Conservation (phyloP, 768 basidiomycete genomes). For the Mycena galericulata region DNA sequence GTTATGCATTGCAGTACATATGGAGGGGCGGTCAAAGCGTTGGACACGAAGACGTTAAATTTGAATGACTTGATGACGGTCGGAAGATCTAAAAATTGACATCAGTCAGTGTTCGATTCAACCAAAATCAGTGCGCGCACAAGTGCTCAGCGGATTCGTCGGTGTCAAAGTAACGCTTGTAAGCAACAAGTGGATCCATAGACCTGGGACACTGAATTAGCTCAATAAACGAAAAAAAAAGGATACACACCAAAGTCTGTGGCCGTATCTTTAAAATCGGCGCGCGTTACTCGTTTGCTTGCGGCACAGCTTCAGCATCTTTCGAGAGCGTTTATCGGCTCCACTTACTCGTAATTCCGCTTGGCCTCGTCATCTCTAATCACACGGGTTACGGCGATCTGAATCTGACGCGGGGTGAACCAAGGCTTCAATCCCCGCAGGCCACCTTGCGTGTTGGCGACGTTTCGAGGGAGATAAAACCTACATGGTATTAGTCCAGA, state of each 20-base stretch:
- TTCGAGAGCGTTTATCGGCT: background rate
- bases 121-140: constrained; percentile 36
- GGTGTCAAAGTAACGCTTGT: constrained; percentile 51
- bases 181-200: constrained; percentile 52
- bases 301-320: background rate
- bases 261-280: constrained; percentile 51
- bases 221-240: too few relatives aligned
- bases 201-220: background rate
- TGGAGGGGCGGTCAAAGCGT: constrained; percentile 53
- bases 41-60: constrained; percentile 51
- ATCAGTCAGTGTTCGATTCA: background rate
- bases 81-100: constrained; percentile 46
- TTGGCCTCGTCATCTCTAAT: constrained; percentile 54
- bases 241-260: constrained; percentile 46
- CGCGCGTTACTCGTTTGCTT: constrained; percentile 48
- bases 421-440: constrained; percentile 49
- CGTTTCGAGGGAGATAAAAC: constrained; percentile 52
- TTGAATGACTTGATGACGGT: constrained; percentile 54
- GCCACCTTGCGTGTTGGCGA: constrained; percentile 45
- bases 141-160: constrained; percentile 50
- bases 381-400: constrained; percentile 51
- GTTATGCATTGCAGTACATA: constrained; percentile 51
- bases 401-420: constrained; percentile 49
- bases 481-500: constrained; percentile 24
- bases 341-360: constrained; percentile 50